These are phyloP conservation scores for Colletotrichum gloeosporioides DNA, from an alignment of 2,329 filamentous ascomycete genomes.

Conservation along the genomic window DNA sequence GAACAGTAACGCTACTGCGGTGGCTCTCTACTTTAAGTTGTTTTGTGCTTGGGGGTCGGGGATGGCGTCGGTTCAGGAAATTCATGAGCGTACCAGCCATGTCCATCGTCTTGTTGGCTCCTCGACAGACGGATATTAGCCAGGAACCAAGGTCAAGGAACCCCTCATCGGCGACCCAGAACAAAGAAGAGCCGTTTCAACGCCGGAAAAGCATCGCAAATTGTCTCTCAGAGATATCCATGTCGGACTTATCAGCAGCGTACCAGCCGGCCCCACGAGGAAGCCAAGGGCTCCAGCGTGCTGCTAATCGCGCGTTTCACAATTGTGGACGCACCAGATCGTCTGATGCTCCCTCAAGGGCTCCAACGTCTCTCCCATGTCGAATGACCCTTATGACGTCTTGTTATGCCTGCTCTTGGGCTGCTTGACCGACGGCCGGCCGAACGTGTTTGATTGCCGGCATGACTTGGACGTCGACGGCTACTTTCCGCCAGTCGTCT, in stretches of 20 bases:
- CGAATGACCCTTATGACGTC: slow-evolving; percentile 10
- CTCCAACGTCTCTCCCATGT: background rate
- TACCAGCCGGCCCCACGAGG: slow-evolving; percentile 6
- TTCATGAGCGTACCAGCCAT: background rate
- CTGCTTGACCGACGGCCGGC: background rate
- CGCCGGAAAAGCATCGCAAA: background rate
- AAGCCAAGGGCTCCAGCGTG: background rate
- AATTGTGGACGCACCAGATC: slow-evolving; percentile 15
- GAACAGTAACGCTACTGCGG: background rate
- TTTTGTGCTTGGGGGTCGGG: background rate
- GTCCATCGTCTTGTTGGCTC: background rate
- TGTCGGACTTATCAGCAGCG: slow-evolving; percentile 1
- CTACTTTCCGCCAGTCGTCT: slow-evolving; percentile 18
- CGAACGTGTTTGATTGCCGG: background rate
- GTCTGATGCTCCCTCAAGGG: slow-evolving; percentile 8
- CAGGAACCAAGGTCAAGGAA: background rate
- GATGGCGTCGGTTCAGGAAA: background rate
- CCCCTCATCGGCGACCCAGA: background rate
- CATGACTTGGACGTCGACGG: background rate
- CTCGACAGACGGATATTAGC: background rate
- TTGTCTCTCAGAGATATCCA: background rate
- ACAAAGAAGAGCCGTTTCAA: background rate
- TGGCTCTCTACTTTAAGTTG: background rate
- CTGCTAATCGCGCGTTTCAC: slow-evolving; percentile 16
- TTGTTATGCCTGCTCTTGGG: background rate